Evolutionary conservation across 257 asterid species (phyloP), one percentile per base, ranked within the genome.

Genomic region (Datura wrightii): DNA sequence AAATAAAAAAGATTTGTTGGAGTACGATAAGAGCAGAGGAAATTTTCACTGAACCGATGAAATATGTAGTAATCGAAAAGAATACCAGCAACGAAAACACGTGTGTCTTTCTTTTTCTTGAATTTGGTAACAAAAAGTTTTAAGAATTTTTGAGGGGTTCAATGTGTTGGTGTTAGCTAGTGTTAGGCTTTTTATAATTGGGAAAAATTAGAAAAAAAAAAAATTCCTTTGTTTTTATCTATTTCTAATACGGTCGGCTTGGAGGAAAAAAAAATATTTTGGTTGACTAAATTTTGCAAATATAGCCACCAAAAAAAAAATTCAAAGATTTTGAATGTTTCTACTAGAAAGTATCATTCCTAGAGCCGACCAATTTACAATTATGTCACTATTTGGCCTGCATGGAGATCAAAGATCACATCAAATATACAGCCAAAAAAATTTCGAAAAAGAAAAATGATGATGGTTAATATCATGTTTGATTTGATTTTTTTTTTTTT

Each of bases 301-400:
- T 19, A 50, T 8, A 24, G 24, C 62, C 81, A 48, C 24, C 81
- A 76, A 48, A 6, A 50, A 50, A 24, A 3, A 13, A 0, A 1
- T 52, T 48, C 44, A 76, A 50, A 14, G 46, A 31, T 50, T 50
- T 76, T 50, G 59, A 50, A 50, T 31, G 31, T 31, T 50, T 50
- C 19, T 48, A 24, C 36, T 48, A 13, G 39, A 13, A 74, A 50
- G 37, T n/a, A 44, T 74, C 44, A 2, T 74, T 48, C 11, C 11
- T 48, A 6, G 2, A 76, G 13, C 46, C 44, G 62, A 76, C 62
- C 31, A 31, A 63, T 50, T 48, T 76, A 74, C 8, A 74, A 46
- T 46, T 46, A 72, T 46, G 59, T 74, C 41, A 74, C 80, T 50
- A 50, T 76, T 76, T 76, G 31, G 82, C 82, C 82, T 50, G 82